phyloP scores from a whole-genome alignment of 2,329 filamentous ascomycete genomes.

The Karstenula rhodostoma region DNA sequence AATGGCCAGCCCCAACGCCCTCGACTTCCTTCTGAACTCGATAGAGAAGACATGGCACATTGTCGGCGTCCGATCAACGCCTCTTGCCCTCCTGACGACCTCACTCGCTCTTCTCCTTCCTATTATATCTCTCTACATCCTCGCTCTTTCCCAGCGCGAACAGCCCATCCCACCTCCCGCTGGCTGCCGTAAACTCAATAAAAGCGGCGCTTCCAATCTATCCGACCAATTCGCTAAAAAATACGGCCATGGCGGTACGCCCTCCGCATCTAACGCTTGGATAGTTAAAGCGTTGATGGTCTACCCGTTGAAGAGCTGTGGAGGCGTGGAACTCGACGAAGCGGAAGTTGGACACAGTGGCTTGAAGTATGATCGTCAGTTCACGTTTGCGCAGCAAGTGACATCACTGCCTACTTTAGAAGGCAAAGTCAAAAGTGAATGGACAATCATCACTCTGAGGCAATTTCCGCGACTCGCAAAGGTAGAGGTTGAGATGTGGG shows the following conservation, averaged over 20 bases:
- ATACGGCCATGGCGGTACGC: slow-evolving; percentile 50
- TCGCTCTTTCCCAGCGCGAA: slow-evolving; percentile 36
- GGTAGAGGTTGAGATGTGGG: slow-evolving; percentile 72
- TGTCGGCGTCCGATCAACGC: slow-evolving; percentile 24
- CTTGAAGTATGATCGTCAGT: slow-evolving; percentile 80
- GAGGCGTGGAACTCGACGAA: slow-evolving; percentile 74
- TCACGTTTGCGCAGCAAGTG: slow-evolving; percentile 76
- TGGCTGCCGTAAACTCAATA: slow-evolving; percentile 63
- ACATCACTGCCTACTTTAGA: slow-evolving; percentile 54
- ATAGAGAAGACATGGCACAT: slow-evolving; percentile 21
- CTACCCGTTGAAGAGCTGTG: slow-evolving; percentile 86
- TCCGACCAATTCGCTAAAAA: slow-evolving; percentile 64
- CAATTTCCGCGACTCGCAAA: slow-evolving; percentile 75
- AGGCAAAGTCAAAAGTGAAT: slow-evolving; percentile 55
- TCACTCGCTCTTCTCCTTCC: slow-evolving; percentile 28
- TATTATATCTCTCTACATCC: slow-evolving; percentile 30
- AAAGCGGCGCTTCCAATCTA: slow-evolving; percentile 61
- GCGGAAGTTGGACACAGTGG: slow-evolving; percentile 73
- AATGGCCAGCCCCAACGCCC: slow-evolving; percentile 27
- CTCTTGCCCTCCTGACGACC: slow-evolving; percentile 26
- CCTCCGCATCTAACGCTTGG: slow-evolving; percentile 39
- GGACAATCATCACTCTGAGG: slow-evolving; percentile 76
- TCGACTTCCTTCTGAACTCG: slow-evolving; percentile 26
- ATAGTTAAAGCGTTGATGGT: slow-evolving; percentile 75
- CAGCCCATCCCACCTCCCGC: slow-evolving; percentile 35